Conservation (phyloP, 2,329 filamentous ascomycete genomes). For the Neofusicoccum umdonicola region DNA sequence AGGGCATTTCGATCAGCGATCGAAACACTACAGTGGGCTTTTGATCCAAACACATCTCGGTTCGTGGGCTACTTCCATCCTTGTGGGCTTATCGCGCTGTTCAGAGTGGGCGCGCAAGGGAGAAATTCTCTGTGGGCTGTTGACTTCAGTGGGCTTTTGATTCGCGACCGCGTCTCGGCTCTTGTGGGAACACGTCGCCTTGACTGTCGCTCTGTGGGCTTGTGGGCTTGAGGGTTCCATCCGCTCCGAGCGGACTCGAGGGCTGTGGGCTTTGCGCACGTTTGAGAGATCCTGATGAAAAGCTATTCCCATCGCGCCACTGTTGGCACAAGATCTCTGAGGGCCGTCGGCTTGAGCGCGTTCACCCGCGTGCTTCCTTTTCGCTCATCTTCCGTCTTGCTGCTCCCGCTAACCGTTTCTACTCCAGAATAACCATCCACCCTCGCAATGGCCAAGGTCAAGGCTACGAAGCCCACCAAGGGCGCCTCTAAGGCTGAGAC, state of each 20-base stretch:
- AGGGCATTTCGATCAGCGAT: constrained; percentile 23
- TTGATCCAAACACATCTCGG: constrained; percentile 32
- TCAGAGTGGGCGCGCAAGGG: constrained; percentile 36
- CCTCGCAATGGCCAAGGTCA: constrained; percentile 36
- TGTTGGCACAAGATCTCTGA: constrained; percentile 10
- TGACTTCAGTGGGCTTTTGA: constrained; percentile 34
- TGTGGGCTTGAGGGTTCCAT: constrained; percentile 39
- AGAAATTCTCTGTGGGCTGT: constrained; percentile 41
- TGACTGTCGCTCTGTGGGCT: constrained; percentile 47
- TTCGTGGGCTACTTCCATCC: constrained; percentile 27
- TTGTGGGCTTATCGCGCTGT: constrained; percentile 32
- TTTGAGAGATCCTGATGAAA: constrained; percentile 32
- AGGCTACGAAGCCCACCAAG: constrained; percentile 30
- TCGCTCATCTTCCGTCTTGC: background rate
- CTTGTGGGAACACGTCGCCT: constrained; percentile 55
- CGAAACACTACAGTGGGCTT: constrained; percentile 33
- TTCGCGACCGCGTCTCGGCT: constrained; percentile 39
- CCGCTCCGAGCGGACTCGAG: constrained; percentile 42
- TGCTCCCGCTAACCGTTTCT: constrained; percentile 13
- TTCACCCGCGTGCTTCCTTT: constrained; percentile 20
- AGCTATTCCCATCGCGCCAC: constrained; percentile 15
- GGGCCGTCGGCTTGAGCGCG: constrained; percentile 17
- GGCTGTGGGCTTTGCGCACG: constrained; percentile 43
- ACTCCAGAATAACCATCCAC: constrained; percentile 18
- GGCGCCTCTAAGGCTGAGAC: constrained; percentile 59